Conservation (phyloP, 192 early-diverging fungal species). For the Coemansia sp. region DNA sequence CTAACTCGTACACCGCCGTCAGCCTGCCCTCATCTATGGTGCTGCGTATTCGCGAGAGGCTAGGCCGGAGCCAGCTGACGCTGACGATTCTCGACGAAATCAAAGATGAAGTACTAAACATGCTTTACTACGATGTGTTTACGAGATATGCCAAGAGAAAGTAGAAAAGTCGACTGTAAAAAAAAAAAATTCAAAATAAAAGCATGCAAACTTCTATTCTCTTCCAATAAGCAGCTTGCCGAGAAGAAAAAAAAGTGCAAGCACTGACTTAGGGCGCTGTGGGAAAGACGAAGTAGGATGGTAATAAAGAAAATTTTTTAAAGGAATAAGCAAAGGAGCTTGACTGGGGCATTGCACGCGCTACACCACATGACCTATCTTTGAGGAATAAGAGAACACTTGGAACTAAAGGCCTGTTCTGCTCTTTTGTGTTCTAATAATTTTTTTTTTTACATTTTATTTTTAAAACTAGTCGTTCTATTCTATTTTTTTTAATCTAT, state of each 20-base stretch:
- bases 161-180: not conserved
- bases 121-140: constrained; percentile 55
- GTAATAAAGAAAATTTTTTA: not conserved
- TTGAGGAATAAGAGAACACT: not conserved
- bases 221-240: not conserved
- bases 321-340: not conserved
- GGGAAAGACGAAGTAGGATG: not conserved
- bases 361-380: not conserved
- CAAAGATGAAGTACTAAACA: constrained; percentile 52
- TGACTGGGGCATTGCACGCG: not conserved
- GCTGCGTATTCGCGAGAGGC: constrained; percentile 37
- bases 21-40: constrained; percentile 47
- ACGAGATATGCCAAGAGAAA: constrained; percentile 43
- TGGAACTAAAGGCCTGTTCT: not conserved
- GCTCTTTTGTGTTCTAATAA: not conserved
- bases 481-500: not conserved
- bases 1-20: constrained; percentile 45
- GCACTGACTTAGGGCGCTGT: not conserved
- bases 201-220: not conserved
- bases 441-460: not conserved
- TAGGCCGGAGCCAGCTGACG: constrained; percentile 35
- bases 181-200: not conserved
- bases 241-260: not conserved
- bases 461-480: not conserved
- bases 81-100: constrained; percentile 54